A percentile compares a stretch with the other conserved stretches of the same genome.
Conservation (phyloP, 2,329 filamentous ascomycete species). For the Periconia digitata region DNA sequence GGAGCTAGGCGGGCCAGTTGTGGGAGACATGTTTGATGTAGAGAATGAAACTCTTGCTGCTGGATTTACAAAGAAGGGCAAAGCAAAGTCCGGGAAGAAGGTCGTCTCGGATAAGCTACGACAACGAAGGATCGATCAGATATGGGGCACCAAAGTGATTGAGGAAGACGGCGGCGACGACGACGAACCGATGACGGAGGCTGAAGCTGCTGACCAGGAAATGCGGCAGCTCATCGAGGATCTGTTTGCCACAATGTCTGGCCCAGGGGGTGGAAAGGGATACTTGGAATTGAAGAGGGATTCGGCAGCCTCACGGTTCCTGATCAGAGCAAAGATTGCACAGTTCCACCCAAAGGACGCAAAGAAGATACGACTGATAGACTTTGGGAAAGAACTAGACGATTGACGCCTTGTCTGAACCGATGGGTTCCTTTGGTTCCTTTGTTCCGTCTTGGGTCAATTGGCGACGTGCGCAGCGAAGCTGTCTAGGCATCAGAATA, state of each 20-base stretch:
- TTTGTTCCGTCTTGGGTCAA: not conserved
- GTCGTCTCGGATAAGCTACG: constrained; percentile 34
- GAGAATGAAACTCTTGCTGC: constrained; percentile 56
- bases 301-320: constrained; percentile 55
- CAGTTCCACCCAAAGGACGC: constrained; percentile 60
- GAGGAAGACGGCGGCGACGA: constrained; percentile 24
- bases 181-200: constrained; percentile 42
- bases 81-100: constrained; percentile 44
- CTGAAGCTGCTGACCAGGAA: constrained; percentile 52
- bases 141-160: constrained; percentile 44
- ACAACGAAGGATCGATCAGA: constrained; percentile 55
- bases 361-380: constrained; percentile 53
- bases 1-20: constrained; percentile 79
- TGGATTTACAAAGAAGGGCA: constrained; percentile 58
- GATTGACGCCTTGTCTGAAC: constrained; percentile 22
- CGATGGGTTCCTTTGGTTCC: not conserved
- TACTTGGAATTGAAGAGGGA: constrained; percentile 54
- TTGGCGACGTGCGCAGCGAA: too few species aligned
- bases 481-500: not conserved
- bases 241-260: constrained; percentile 46
- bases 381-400: constrained; percentile 51
- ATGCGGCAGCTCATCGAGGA: constrained; percentile 51
- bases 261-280: constrained; percentile 40
- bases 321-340: constrained; percentile 58
- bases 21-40: constrained; percentile 71